Base-by-base conservation (phyloP, 1,284 basidiomycete genomes). In the Cryptococcus deneoformans region DNA sequence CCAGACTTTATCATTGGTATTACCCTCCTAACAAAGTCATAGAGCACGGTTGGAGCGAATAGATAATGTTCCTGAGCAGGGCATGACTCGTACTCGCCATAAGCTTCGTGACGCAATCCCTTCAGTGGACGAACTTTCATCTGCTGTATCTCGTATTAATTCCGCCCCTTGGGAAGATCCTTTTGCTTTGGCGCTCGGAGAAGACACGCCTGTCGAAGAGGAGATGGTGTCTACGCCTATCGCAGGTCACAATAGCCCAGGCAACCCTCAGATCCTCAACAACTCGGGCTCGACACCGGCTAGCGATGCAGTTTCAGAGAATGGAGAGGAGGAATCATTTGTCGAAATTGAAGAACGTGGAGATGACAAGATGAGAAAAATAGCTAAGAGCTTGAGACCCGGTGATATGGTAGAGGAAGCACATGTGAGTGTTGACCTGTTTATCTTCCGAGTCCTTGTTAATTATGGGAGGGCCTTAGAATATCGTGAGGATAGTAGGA, bases 331-430 rank as follows among this genome's bases (percentile, higher is more conserved):
- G 10, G 71, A 73, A 5, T 66, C 66, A 5, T 69, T 61, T 52
- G 60, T 67, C 12, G 70, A 73, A 44, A 58, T 70, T 3, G 71
- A 72, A 12, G 77, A 78, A 24, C 63, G 65, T 80, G 88, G 54
- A 79, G 90, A 39, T 81, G 92, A 71, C 87, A 95, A 79, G 86
- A 65, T 79, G 76, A 56, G 76, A 58, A 59, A 79, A 10, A 72
- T 82, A 8, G 69, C 79, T 12, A 79, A 78, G 45, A 77, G 78
- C 0, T 82, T 97, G 24, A 89, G 94, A 69, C 85, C 88, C 11
- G 90, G 90, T 3, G 94, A 98, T 72, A 83, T 92, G 2, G 92
- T 97, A 43, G 90, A 95, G 66, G 90, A 89, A n/a, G 88, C 72
- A 10, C 70, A 72, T 61, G 66, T 68, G 16, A 53, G 62, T 59